phyloP scores from a whole-genome alignment of 306 rosid genomes.

The Malus fusca region DNA sequence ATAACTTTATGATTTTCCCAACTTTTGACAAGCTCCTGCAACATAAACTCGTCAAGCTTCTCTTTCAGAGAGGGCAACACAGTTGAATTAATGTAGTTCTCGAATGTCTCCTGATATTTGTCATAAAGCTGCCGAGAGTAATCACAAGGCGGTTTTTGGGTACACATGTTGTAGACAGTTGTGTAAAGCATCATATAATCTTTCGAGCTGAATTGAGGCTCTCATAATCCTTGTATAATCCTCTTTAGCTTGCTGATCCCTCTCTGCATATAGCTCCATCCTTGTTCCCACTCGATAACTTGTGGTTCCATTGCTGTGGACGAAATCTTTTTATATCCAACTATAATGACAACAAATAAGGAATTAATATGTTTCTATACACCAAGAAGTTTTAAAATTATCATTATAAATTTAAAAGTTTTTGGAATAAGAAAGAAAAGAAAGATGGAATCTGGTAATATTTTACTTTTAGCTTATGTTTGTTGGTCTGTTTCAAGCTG shows the following conservation, averaged over 20 bases:
- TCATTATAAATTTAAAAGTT: not conserved
- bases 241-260: conserved; percentile 24
- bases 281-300: not conserved
- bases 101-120: conserved; percentile 20
- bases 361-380: not conserved
- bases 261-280: not conserved
- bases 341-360: not conserved
- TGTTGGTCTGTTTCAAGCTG: not conserved
- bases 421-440: not conserved
- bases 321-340: not conserved
- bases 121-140: conserved; percentile 36
- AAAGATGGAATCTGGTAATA: not conserved
- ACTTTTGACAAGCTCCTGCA: conserved; percentile 50
- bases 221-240: not conserved
- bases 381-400: too few relatives aligned
- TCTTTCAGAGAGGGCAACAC: conserved; percentile 45
- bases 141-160: conserved; percentile 30
- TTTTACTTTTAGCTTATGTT: not conserved
- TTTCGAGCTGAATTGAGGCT: not conserved
- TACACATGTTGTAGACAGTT: conserved; percentile 42
- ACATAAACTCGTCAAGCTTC: conserved; percentile 48
- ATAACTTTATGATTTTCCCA: conserved; percentile 38
- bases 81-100: conserved; percentile 23
- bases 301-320: not conserved
- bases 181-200: conserved; percentile 1